Percentiles rank a stretch among this genome's conserved stretches.
Evolutionary conservation across 106 monocot species (phyloP).

Genomic region (Gastrodia elata): DNA sequence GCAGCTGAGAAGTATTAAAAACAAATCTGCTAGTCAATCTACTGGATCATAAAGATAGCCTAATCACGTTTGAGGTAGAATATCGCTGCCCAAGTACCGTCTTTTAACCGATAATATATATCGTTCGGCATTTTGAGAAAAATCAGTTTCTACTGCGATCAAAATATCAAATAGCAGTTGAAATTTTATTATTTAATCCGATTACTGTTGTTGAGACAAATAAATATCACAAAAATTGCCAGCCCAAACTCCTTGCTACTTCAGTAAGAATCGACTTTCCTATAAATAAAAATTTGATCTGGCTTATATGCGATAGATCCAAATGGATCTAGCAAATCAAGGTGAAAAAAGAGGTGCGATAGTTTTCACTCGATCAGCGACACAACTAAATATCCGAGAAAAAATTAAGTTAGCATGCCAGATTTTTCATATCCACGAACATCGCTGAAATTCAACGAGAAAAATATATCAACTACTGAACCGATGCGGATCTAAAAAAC

Average conservation of each 20-base stretch:
- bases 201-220: too few species aligned
- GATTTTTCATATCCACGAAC: background rate
- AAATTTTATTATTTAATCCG: background rate
- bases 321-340: background rate
- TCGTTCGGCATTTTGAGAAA: background rate
- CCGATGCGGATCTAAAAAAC: background rate
- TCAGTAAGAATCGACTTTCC: background rate
- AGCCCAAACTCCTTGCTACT: background rate
- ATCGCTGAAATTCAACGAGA: background rate
- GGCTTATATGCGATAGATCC: background rate
- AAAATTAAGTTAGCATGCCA: too few species aligned
- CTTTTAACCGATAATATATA: background rate
- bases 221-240: background rate
- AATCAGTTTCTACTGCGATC: background rate
- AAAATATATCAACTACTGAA: background rate
- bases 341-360: background rate
- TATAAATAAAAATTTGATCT: background rate
- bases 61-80: too few species aligned
- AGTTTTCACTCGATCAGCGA: background rate
- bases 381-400: background rate
- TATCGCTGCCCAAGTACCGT: too few species aligned
- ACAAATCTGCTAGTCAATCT: too few species aligned
- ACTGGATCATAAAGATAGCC: too few species aligned
- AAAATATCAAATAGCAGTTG: background rate
- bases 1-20: too few species aligned